Evolutionary conservation across 768 basidiomycete genomes (phyloP), one percentile per base, ranked within the genome.

Genomic region (Steccherinum ochraceum): DNA sequence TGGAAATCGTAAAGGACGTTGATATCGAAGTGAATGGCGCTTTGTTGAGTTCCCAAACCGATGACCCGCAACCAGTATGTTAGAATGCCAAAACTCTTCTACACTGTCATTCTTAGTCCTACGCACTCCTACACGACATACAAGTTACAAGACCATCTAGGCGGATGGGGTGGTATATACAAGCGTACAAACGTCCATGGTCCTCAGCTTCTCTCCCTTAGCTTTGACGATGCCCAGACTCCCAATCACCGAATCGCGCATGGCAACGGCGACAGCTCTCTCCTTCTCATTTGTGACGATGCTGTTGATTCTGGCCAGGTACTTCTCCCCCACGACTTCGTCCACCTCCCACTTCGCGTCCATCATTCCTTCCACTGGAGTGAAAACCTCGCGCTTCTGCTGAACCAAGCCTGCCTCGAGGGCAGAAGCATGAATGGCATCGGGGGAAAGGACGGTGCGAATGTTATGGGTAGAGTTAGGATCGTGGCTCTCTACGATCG

Each of bases 331-430:
- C 30, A 62, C 18, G 2, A 65, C 67, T 12, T 30, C 58, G 1
- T 30, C 42, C 1, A 64, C 60, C 55, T 73, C 72, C 72, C 72
- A 73, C 19, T 48, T 40, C 21, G 67, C 72, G 39, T 72, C 70
- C 12, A 57, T 44, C 52, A 72, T 54, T 3, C 54, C 56, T 2
- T 51, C 52, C 1, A 52, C 59, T 2, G 68, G 64, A 4, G 48
- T 55, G 10, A 69, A 35, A 18, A 48, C 45, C 24, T 46, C 45
- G 56, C 70, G 66, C 16, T 49, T 40, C 26, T 35, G 30, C 5
- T 69, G 24, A 10, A 19, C 41, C 10, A 59, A 57, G 12, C 67
- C 68, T 2, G 60, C 60, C 19, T 51, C 46, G 12, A 24, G 41
- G 10, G 65, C 68, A 10, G 66, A 49, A 3, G 52, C 51, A 47